Percentiles rank a stretch among this genome's conserved stretches.
phyloP scores from a whole-genome alignment of 331 rosid genomes.

The Malus hybrid region DNA sequence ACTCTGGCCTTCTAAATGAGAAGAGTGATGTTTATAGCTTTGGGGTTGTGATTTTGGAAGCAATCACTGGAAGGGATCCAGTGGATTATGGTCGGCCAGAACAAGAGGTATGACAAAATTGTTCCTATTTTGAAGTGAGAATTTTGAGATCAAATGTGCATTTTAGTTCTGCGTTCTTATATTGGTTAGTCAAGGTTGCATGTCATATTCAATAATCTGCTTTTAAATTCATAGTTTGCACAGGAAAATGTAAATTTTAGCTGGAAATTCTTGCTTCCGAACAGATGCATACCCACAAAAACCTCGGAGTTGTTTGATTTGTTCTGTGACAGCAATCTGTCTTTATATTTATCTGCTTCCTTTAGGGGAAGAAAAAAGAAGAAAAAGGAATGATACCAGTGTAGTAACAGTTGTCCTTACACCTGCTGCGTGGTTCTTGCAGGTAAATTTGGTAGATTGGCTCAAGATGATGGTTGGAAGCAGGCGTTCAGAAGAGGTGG shows the following conservation, averaged over 20 bases:
- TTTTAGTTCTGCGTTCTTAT: background rate
- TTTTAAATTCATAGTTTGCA: background rate
- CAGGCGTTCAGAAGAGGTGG: conserved; percentile 86
- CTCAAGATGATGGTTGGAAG: conserved; percentile 92
- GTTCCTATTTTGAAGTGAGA: background rate
- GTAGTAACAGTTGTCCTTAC: background rate
- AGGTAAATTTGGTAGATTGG: conserved; percentile 96
- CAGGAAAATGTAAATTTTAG: background rate
- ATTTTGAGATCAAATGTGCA: background rate
- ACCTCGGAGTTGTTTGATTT: background rate
- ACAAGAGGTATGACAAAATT: conserved; percentile 46
- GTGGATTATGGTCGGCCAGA: conserved; percentile 74
- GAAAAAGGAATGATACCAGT: background rate
- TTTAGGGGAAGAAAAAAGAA: background rate
- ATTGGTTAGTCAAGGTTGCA: background rate
- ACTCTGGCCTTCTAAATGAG: conserved; percentile 85
- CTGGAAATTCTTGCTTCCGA: background rate
- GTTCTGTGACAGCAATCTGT: background rate
- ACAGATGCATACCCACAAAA: background rate
- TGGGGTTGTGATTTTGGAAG: conserved; percentile 82
- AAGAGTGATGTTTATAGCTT: conserved; percentile 92
- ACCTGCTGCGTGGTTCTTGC: conserved; percentile 21
- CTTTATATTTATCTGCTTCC: background rate
- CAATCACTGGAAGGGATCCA: conserved; percentile 86
- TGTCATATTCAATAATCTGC: background rate